Conservation (phyloP, 495 filamentous ascomycete species). For the Glonium stellatum region DNA sequence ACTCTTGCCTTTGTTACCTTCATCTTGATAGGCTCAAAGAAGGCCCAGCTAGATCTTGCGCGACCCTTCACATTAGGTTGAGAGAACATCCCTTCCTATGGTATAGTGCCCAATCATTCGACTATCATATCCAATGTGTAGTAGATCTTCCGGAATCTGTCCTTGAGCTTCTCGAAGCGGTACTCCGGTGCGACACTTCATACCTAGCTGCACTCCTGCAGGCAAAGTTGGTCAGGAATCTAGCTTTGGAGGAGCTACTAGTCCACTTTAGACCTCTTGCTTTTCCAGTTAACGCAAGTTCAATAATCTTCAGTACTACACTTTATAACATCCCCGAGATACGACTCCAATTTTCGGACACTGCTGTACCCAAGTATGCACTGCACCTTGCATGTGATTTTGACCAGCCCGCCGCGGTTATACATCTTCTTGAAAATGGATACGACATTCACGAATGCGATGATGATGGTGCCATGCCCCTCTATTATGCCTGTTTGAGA, state of each 20-base stretch:
- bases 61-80: too few relatives aligned
- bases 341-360: background rate
- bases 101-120: background rate
- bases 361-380: background rate
- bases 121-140: background rate
- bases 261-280: background rate
- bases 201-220: background rate
- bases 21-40: background rate
- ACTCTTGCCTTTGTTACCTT: background rate
- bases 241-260: background rate
- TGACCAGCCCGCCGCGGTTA: background rate
- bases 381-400: background rate
- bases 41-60: too few relatives aligned
- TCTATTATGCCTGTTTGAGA: background rate
- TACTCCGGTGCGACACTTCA: background rate
- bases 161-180: background rate
- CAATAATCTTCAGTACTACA: background rate
- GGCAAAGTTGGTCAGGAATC: background rate
- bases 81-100: background rate
- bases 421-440: background rate
- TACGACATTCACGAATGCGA: background rate
- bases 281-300: background rate
- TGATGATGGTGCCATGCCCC: background rate
- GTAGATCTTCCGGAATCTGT: background rate
- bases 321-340: background rate